Evolutionary conservation across 1,284 basidiomycete species (phyloP).

Genomic region (Cutaneotrichosporon sp.): DNA sequence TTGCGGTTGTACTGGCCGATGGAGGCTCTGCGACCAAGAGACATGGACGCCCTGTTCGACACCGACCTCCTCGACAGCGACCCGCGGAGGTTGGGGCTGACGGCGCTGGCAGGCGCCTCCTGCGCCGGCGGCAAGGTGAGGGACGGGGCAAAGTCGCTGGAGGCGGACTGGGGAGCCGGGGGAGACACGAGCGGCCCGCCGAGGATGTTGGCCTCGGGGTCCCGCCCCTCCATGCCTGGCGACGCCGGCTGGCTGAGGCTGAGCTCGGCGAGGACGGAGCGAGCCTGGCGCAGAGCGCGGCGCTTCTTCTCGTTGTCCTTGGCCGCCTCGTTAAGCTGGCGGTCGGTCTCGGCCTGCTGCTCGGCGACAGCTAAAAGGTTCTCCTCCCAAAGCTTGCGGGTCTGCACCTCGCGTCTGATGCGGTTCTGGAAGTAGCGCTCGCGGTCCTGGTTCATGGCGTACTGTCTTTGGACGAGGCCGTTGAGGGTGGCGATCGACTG

Average conservation of each 20-base stretch:
- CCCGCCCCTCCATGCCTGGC: conserved; percentile 6
- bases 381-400: conserved; percentile 87
- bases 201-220: neutral
- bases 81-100: neutral
- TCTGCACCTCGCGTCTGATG: conserved; percentile 68
- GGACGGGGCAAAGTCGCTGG: conserved; percentile 3
- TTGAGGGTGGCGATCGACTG: conserved; percentile 66
- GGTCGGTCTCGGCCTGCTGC: conserved; percentile 83
- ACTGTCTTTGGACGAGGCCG: conserved; percentile 67
- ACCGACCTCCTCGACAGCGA: conserved; percentile 9
- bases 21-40: conserved; percentile 2
- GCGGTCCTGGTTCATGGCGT: conserved; percentile 72
- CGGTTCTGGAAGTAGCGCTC: conserved; percentile 74
- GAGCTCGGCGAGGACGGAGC: conserved; percentile 64
- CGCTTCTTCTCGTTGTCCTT: conserved; percentile 56
- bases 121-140: conserved; percentile 9
- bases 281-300: conserved; percentile 63
- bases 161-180: neutral
- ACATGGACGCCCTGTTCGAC: neutral
- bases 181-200: neutral
- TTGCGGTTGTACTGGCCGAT: conserved; percentile 7
- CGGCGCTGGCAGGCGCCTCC: neutral
- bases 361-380: conserved; percentile 81
- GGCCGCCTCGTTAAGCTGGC: conserved; percentile 62
- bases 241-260: conserved; percentile 31